These are phyloP conservation scores for Tuber indicum DNA, from an alignment of 495 filamentous ascomycete species.

Conservation along the genomic window DNA sequence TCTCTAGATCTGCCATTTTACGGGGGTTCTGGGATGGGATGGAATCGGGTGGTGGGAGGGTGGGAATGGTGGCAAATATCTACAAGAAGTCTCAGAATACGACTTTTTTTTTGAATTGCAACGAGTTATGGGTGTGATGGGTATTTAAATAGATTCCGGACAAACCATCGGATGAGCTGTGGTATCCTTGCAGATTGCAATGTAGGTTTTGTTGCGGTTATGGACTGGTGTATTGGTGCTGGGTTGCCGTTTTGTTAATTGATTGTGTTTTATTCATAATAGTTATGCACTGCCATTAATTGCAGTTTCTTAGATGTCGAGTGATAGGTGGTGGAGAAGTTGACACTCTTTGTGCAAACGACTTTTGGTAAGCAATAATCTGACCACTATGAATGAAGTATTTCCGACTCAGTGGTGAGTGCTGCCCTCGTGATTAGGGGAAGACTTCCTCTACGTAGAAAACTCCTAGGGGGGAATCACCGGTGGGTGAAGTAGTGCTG, in stretches of 20 bases:
- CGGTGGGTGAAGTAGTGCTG: background rate
- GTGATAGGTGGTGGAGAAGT: background rate
- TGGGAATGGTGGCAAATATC: background rate
- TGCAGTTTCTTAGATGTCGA: background rate
- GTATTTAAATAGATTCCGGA: background rate
- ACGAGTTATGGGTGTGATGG: background rate
- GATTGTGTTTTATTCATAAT: background rate
- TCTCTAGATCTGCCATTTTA: constrained; percentile 1
- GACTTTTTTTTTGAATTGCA: background rate
- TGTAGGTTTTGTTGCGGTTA: background rate
- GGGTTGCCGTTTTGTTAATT: background rate
- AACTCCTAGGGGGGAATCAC: background rate
- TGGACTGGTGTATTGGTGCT: background rate
- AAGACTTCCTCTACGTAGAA: background rate
- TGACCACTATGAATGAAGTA: background rate
- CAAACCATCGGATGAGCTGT: background rate
- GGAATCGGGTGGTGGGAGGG: background rate
- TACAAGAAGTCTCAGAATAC: background rate
- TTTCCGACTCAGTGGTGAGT: background rate
- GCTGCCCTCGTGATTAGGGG: background rate
- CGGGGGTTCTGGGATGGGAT: constrained; percentile 3
- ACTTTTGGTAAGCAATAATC: background rate
- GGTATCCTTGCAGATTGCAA: background rate
- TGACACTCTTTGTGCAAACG: background rate
- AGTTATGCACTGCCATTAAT: background rate